These are phyloP conservation scores for Pseudogymnoascus sp. DNA, from an alignment of 2,329 filamentous ascomycete genomes.

Conservation along the genomic window DNA sequence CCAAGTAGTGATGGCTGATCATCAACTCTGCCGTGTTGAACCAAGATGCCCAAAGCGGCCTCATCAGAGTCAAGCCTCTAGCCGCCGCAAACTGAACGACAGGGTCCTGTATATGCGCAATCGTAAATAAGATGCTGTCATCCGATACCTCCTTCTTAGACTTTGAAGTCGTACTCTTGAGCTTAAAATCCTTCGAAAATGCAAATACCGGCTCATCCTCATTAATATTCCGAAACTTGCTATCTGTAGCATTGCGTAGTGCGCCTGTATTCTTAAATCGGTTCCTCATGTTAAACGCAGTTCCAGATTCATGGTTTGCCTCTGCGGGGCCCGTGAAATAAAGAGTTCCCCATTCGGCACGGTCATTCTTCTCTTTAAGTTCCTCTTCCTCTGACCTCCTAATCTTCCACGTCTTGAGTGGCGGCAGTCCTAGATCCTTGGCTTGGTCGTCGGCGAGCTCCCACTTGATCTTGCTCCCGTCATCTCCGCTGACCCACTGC, in stretches of 20 bases:
- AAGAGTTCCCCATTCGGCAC: conserved; percentile 75
- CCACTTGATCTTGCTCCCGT: conserved; percentile 64
- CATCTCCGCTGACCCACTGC: conserved; percentile 74
- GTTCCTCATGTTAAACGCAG: conserved; percentile 55
- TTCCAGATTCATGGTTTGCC: conserved; percentile 62
- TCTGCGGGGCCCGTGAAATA: conserved; percentile 66
- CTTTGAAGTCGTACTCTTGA: conserved; percentile 32
- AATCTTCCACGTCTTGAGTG: conserved; percentile 60
- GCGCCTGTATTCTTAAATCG: conserved; percentile 61
- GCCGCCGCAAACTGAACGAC: conserved; percentile 73
- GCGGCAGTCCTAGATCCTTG: conserved; percentile 28
- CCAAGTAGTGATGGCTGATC: conserved; percentile 66
- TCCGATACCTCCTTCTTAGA: conserved; percentile 18
- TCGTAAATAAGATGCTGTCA: conserved; percentile 63
- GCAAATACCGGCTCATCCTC: conserved; percentile 77
- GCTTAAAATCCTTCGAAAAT: conserved; percentile 58
- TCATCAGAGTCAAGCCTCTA: conserved; percentile 68
- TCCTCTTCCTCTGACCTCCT: conserved; percentile 53
- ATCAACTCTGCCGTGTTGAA: conserved; percentile 56
- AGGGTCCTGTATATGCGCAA: conserved; percentile 69
- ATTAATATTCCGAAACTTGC: conserved; percentile 60
- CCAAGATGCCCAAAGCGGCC: conserved; percentile 71
- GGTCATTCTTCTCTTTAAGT: conserved; percentile 67
- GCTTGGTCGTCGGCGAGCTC: conserved; percentile 42
- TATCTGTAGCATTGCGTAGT: conserved; percentile 59